Evolutionary conservation across 495 filamentous ascomycete genomes (phyloP), one percentile per base, ranked within the genome.

Genomic region (Aspergillus panamensis): DNA sequence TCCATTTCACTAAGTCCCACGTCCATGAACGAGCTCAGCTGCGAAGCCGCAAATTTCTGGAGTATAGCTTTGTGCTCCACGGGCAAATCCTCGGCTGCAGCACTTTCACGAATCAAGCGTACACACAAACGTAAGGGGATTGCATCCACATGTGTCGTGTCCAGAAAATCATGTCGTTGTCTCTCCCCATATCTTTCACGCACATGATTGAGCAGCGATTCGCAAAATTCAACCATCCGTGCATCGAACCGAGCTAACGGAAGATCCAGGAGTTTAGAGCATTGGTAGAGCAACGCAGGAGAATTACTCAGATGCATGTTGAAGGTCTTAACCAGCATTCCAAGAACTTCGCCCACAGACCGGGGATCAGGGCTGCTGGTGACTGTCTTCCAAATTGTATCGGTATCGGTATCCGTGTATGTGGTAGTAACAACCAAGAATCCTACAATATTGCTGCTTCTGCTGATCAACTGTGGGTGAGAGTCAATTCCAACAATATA

Each of bases 401-500:
- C 88, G 3, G 89, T 88, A 60, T 92, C 87, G 13, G 73, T 63
- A n/a, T 82, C 63, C 8, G 82, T 84, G 66, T 94, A 96, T 4
- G 82, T 86, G 32, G 76, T 70, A 0, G 90, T 96, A 39, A 94
- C 89, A n/a, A 91, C 80, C 48, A 97, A 79, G 58, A 96, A 97
- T 0, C 88, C 88, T 40, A 96, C 77, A 53, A 97, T 88, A 55
- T 97, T 96, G 57, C 80, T 79, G 65, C 89, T 88, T 59, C 90
- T 83, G 42, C 75, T 78, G 45, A 96, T 95, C 56, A 98, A 82
- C 63, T 96, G 90, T 6, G 90, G 89, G 65, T 97, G 94, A 16
- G 94, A 96, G 54, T 91, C 92, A 43, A 92, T 85, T 2, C 94
- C 90, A 53, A 97, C 84, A 29, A 98, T 82, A 69, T 97, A 96